Percentiles rank a stretch among this genome's conserved stretches.
Conservation (phyloP, 805 yeast genomes). For the Diddensiella caesifluorescens region DNA sequence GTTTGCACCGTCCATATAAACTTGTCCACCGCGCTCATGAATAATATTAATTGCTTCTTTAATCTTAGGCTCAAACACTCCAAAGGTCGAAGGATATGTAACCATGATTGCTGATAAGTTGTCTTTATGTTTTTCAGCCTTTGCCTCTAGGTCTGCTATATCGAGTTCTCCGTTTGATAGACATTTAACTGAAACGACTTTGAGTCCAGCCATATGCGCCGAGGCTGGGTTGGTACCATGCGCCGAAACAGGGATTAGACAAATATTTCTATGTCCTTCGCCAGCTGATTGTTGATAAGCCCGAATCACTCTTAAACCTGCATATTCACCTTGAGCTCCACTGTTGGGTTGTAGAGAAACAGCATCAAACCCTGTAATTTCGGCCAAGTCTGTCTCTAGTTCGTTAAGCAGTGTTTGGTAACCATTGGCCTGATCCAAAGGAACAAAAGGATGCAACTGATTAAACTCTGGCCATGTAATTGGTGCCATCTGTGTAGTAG, state of each 20-base stretch:
- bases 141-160: conserved; percentile 62
- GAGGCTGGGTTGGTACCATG: conserved; percentile 99
- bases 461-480: conserved; percentile 92
- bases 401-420: conserved; percentile 70
- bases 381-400: conserved; percentile 77
- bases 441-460: conserved; percentile 88
- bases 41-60: conserved; percentile 78
- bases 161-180: conserved; percentile 81
- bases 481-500: conserved; percentile 93
- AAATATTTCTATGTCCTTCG: conserved; percentile 69
- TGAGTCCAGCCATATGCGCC: conserved; percentile 94
- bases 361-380: conserved; percentile 88
- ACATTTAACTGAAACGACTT: conserved; percentile 91
- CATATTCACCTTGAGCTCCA: conserved; percentile 97
- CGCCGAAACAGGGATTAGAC: conserved; percentile 94
- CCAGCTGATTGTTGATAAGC: conserved; percentile 69
- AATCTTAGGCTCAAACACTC: conserved; percentile 90
- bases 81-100: conserved; percentile 96
- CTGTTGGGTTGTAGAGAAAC: conserved; percentile 94
- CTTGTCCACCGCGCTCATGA: conserved; percentile 88
- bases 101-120: conserved; percentile 89
- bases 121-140: conserved; percentile 63
- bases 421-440: conserved; percentile 82
- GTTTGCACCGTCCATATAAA: conserved; percentile 96
- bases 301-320: conserved; percentile 84